A percentile compares a stretch with the other conserved stretches of the same genome.
Evolutionary conservation across 495 filamentous ascomycete species (phyloP).

Genomic region (Oidiodendron maius): DNA sequence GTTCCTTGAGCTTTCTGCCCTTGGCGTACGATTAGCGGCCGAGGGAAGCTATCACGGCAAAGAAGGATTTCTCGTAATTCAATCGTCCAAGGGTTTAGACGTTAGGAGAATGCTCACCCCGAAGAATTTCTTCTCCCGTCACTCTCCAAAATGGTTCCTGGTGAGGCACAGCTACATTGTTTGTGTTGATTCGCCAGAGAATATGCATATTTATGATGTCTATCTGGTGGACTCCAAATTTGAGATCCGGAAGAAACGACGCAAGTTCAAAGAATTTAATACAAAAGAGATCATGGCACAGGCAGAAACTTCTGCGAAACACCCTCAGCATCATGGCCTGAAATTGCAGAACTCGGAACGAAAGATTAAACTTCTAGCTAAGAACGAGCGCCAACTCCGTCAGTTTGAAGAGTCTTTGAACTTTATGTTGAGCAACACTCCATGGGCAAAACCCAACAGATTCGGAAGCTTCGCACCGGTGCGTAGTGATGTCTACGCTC

Average conservation of each 20-base stretch:
- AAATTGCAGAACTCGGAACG: constrained; percentile 82
- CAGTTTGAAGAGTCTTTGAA: constrained; percentile 92
- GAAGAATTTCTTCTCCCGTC: constrained; percentile 65
- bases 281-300: constrained; percentile 44
- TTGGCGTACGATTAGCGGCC: constrained; percentile 90
- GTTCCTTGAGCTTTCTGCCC: constrained; percentile 89
- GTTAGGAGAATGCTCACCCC: constrained; percentile 78
- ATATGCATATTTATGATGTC: constrained; percentile 98
- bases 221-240: constrained; percentile 89
- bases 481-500: constrained; percentile 77
- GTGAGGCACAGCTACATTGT: constrained; percentile 97
- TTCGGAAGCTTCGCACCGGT: constrained; percentile 95
- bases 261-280: constrained; percentile 56
- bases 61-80: constrained; percentile 88
- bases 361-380: constrained; percentile 83
- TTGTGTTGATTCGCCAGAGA: constrained; percentile 94
- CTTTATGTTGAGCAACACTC: constrained; percentile 73
- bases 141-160: constrained; percentile 93
- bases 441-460: constrained; percentile 76
- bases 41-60: constrained; percentile 98
- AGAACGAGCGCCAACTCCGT: constrained; percentile 79
- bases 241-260: constrained; percentile 53
- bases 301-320: constrained; percentile 41
- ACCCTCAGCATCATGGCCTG: constrained; percentile 76
- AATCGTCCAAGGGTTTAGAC: constrained; percentile 85